phyloP scores from a whole-genome alignment of 139 green algal genomes.

The Picochlorum sp. region DNA sequence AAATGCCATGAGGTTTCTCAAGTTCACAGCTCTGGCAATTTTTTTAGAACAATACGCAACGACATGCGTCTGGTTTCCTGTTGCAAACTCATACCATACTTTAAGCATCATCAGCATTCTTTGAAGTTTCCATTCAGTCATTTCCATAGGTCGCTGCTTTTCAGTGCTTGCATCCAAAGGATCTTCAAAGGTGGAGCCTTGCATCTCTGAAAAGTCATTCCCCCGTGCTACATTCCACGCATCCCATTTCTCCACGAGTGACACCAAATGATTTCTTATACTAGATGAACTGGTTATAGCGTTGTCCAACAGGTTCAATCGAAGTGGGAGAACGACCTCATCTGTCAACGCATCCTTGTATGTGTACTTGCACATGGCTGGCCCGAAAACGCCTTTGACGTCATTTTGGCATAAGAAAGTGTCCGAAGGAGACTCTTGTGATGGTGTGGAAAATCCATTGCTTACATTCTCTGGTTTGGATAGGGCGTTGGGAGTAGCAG shows the following conservation, averaged over 20 bases:
- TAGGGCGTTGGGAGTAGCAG: neutral
- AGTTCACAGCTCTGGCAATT: neutral
- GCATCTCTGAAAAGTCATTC: neutral
- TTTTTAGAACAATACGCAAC: neutral
- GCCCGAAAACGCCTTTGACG: neutral
- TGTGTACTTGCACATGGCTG: neutral
- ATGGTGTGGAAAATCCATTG: neutral
- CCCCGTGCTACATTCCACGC: neutral
- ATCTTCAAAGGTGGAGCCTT: neutral
- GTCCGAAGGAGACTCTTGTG: neutral
- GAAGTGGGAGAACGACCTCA: neutral
- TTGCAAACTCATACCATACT: conserved; percentile 2
- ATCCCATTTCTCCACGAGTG: neutral
- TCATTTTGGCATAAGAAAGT: neutral
- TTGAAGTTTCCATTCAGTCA: neutral
- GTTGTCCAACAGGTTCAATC: neutral
- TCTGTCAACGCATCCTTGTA: neutral
- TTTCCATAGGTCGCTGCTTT: neutral
- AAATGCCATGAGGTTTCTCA: neutral
- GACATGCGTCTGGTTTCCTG: neutral
- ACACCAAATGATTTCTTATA: neutral
- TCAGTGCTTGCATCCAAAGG: neutral
- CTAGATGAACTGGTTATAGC: neutral
- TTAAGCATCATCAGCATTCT: neutral
- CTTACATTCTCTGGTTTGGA: neutral